phyloP scores from a whole-genome alignment of 164 flowering plant species.

The Protea cynaroides region DNA sequence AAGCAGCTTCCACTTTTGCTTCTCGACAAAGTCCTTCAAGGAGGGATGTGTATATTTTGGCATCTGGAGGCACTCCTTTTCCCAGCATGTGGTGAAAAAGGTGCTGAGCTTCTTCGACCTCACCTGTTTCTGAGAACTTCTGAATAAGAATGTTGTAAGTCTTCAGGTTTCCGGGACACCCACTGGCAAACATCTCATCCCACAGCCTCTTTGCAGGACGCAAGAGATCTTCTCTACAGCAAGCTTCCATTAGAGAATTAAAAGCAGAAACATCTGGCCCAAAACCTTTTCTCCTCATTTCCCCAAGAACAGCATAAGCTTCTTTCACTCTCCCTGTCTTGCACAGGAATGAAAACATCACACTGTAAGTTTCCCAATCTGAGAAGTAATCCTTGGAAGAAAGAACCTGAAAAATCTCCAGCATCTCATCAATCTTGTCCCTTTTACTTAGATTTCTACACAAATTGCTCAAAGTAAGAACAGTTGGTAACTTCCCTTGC shows the following conservation, averaged over 20 bases:
- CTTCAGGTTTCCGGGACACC: conserved; percentile 54
- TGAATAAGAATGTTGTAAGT: conserved; percentile 65
- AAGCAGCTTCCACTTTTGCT: conserved; percentile 45
- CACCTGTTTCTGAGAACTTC: conserved; percentile 58
- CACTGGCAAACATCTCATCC: conserved; percentile 94
- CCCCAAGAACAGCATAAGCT: conserved; percentile 65
- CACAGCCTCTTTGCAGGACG: conserved; percentile 87
- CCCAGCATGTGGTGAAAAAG: conserved; percentile 64
- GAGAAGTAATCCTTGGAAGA: conserved; percentile 52
- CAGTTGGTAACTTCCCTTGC: conserved; percentile 51
- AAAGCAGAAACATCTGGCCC: conserved; percentile 57
- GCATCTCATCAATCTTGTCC: conserved; percentile 48
- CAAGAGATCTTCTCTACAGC: conserved; percentile 76
- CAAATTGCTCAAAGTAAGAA: conserved; percentile 57
- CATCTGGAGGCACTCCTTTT: conserved; percentile 58
- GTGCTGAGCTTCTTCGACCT: conserved; percentile 54
- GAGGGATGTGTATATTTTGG: conserved; percentile 44
- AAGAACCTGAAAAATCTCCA: conserved; percentile 40
- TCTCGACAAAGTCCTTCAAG: conserved; percentile 64
- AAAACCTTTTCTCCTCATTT: conserved; percentile 77
- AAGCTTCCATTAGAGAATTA: conserved; percentile 80
- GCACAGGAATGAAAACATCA: conserved; percentile 65
- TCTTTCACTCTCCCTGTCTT: conserved; percentile 66
- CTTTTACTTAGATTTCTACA: conserved; percentile 55
- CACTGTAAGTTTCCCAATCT: conserved; percentile 53